Evolutionary conservation across 345 rosid species (phyloP).

Genomic region (Lumnitzera racemosa): DNA sequence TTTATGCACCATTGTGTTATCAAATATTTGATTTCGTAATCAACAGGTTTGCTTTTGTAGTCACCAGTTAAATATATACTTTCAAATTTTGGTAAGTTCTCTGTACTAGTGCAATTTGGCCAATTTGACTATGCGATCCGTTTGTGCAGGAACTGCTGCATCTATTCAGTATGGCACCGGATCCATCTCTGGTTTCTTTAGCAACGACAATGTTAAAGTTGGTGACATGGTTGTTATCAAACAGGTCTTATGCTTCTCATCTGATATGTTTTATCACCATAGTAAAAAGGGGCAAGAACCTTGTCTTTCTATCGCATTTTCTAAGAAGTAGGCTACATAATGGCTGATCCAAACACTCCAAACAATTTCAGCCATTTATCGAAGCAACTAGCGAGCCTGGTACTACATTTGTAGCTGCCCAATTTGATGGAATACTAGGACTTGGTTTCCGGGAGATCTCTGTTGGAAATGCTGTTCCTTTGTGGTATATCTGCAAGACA

Average conservation of each 20-base stretch:
- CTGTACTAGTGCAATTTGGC: too few species aligned
- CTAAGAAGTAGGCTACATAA: too few species aligned
- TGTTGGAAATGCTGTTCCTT: constrained; percentile 70
- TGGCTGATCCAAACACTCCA: too few species aligned
- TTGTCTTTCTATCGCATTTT: too few species aligned
- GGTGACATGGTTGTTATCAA: constrained; percentile 68
- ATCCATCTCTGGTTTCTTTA: constrained; percentile 75
- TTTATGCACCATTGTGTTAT: too few species aligned
- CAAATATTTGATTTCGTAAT: too few species aligned
- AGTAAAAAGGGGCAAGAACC: too few species aligned
- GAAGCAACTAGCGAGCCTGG: constrained; percentile 96
- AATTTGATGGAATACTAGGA: constrained; percentile 94
- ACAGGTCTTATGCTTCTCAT: constrained; percentile 37
- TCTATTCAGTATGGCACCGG: constrained; percentile 87
- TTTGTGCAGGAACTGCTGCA: constrained; percentile 57
- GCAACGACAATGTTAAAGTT: constrained; percentile 64
- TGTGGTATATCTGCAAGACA: constrained; percentile 47
- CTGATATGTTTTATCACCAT: neutral
- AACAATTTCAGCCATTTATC: constrained; percentile 61
- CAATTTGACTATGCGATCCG: too few species aligned
- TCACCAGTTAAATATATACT: too few species aligned
- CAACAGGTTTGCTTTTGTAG: too few species aligned
- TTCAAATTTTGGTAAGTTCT: too few species aligned
- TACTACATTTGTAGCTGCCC: constrained; percentile 68
- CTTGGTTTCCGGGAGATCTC: constrained; percentile 93